Evolutionary conservation across 2,329 filamentous ascomycete genomes (phyloP).

Genomic region (Talaromyces sp.): DNA sequence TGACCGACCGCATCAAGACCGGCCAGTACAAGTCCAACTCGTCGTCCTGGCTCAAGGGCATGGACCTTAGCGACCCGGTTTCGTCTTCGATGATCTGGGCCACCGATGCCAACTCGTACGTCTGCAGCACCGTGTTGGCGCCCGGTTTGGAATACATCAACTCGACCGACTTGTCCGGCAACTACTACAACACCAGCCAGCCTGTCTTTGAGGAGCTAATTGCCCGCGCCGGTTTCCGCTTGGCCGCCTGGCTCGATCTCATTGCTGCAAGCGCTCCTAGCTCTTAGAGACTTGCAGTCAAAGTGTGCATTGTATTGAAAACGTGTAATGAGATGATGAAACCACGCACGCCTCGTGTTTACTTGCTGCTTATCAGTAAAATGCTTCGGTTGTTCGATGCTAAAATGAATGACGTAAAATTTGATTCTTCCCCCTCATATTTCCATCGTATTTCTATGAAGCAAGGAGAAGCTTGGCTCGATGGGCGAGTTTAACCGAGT

Average conservation of each 20-base stretch:
- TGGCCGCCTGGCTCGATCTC: conserved; percentile 39
- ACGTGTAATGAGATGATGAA: not conserved
- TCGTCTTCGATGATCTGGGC: conserved; percentile 48
- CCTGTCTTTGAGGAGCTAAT: conserved; percentile 62
- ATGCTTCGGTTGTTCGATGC: not conserved
- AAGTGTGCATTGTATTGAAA: not conserved
- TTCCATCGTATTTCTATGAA: not conserved
- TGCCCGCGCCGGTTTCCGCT: conserved; percentile 63
- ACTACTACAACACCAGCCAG: conserved; percentile 61
- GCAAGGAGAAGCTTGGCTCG: too few species aligned
- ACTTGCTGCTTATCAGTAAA: not conserved
- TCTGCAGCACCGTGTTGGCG: conserved; percentile 63
- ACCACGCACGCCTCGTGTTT: not conserved
- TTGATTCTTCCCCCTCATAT: too few species aligned
- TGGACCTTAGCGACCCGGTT: conserved; percentile 9
- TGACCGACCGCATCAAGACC: conserved; percentile 18
- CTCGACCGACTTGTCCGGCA: conserved; percentile 56
- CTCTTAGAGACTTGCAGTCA: not conserved
- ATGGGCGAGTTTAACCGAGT: not conserved
- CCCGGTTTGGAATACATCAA: conserved; percentile 55
- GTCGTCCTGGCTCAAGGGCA: conserved; percentile 46
- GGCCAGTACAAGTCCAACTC: conserved; percentile 46
- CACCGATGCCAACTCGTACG: conserved; percentile 58
- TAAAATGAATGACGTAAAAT: not conserved
- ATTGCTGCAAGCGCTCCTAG: not conserved